Evolutionary conservation across 1,139 yeast species (phyloP), one percentile per base, ranked within the genome.

Genomic region (Sugiyamaella xylanicola): DNA sequence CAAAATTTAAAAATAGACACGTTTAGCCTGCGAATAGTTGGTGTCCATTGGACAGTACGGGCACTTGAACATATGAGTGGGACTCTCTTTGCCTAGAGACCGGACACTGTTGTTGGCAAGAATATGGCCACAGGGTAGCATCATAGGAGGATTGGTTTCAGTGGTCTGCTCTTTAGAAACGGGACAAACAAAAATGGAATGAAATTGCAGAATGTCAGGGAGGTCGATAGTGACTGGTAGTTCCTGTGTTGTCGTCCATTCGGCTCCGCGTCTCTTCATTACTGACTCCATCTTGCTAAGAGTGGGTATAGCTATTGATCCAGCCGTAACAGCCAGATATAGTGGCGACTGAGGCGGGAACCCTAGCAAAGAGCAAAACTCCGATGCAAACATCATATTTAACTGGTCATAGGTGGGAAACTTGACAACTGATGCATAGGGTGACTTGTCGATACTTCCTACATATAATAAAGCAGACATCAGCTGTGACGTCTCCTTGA

Each of bases 171-270:
- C 96, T 69, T 89, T 87, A 5, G 93, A 81, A 1, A 91, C 92
- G 0, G 97, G 97, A 69, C 97, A 91, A 3, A 90, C 91, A 70
- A 90, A 91, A 2, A 91, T 84, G 0, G 96, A 89, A 70, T 91
- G 97, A 71, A 84, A 87, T 49, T 75, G 75, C 49, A 82, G 68
- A 32, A 71, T 71, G 0, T 70, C 68, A 0, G 89, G 88, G 27
- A 84, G 68, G 29, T 78, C 77, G 40, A 83, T 77, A 58, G 82
- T 87, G 53, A 84, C 81, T 2, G 88, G 87, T 29, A 84, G 67
- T 66, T 84, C 87, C 59, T 79, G 75, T 36, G 72, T 68, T 0
- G 83, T 74, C 0, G 84, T 75, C 86, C 86, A 82, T 57, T 79
- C 84, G 5, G 84, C 76, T 37, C 73, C 72, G n/a, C 77, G 71